These are phyloP conservation scores for Litchi chinensis DNA, from an alignment of 345 rosid species.

Conservation along the genomic window DNA sequence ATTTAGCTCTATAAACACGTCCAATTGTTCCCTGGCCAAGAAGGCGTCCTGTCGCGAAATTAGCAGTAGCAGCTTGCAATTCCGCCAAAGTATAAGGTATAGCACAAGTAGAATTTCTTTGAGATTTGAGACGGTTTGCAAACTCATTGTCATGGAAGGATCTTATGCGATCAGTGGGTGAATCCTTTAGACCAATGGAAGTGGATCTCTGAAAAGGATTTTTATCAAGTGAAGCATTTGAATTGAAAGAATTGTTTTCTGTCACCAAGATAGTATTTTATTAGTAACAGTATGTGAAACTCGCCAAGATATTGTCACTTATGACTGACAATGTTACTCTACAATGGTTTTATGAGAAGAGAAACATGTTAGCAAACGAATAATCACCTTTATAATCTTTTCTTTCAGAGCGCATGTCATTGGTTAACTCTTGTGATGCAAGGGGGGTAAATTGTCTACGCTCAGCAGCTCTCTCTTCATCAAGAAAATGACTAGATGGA, in stretches of 20 bases:
- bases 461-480: constrained; percentile 67
- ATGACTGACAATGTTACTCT: neutral
- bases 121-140: constrained; percentile 52
- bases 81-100: constrained; percentile 54
- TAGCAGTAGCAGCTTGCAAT: constrained; percentile 60
- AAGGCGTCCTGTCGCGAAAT: constrained; percentile 64
- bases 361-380: constrained; percentile 8
- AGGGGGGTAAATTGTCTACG: constrained; percentile 48
- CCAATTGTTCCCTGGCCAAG: constrained; percentile 86
- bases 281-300: neutral
- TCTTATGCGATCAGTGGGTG: constrained; percentile 50
- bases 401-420: constrained; percentile 34
- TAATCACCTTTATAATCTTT: constrained; percentile 51
- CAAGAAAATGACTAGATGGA: constrained; percentile 69
- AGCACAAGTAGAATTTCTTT: constrained; percentile 54
- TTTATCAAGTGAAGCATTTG: constrained; percentile 42
- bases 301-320: too few species aligned
- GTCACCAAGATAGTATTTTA: constrained; percentile 21
- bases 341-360: neutral
- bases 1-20: constrained; percentile 81
- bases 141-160: constrained; percentile 58
- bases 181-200: constrained; percentile 40
- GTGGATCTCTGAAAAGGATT: constrained; percentile 38
- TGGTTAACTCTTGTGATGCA: constrained; percentile 48
- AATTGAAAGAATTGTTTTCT: constrained; percentile 47